Percentiles rank a stretch among this genome's conserved stretches.
phyloP scores from a whole-genome alignment of 2,329 filamentous ascomycete genomes.

The Cytospora piceae region DNA sequence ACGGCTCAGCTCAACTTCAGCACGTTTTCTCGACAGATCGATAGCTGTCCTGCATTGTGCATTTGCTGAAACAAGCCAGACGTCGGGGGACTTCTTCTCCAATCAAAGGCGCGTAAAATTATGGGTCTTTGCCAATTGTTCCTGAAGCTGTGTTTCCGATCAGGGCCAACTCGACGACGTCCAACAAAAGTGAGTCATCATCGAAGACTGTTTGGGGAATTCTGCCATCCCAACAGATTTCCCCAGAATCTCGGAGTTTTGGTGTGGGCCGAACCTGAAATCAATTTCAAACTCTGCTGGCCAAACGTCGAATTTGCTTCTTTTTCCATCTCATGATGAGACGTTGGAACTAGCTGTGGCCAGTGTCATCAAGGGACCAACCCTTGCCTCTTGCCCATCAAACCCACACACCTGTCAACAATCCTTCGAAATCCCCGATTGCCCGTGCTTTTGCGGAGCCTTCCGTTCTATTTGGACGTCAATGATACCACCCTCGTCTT shows the following conservation, averaged over 20 bases:
- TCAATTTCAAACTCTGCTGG: background rate
- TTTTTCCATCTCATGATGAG: background rate
- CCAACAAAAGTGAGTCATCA: background rate
- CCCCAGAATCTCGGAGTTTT: background rate
- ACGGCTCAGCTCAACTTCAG: conserved; percentile 17
- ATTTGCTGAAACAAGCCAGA: conserved; percentile 23
- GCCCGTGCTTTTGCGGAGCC: conserved; percentile 24
- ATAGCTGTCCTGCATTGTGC: conserved; percentile 19
- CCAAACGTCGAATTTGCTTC: background rate
- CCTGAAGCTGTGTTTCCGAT: background rate
- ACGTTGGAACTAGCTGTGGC: conserved; percentile 30
- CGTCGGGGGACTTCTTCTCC: background rate
- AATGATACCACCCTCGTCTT: background rate
- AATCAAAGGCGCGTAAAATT: conserved; percentile 10
- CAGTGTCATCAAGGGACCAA: conserved; percentile 23
- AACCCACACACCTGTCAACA: conserved; percentile 21
- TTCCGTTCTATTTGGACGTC: background rate
- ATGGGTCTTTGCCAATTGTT: conserved; percentile 16
- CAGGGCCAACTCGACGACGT: conserved; percentile 2
- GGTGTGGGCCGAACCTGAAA: background rate
- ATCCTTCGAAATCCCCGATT: conserved; percentile 20
- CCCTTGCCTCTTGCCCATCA: conserved; percentile 22
- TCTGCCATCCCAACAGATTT: background rate
- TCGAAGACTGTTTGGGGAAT: background rate
- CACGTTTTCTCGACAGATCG: conserved; percentile 27